A percentile compares a stretch with the other conserved stretches of the same genome.
Conservation (phyloP, 2,329 filamentous ascomycete species). For the Penicillium sp. region DNA sequence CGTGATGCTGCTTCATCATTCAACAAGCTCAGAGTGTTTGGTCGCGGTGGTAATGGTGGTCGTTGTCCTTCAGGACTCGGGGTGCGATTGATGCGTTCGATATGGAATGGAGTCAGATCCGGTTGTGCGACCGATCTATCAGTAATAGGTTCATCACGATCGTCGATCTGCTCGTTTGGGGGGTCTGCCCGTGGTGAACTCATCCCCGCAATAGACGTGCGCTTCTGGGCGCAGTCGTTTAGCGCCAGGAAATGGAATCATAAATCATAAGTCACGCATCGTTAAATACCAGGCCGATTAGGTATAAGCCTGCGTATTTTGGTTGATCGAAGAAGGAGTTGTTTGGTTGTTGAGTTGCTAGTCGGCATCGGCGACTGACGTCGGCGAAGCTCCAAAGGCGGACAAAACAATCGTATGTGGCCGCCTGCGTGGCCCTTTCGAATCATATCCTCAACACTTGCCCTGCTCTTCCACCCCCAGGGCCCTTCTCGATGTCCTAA, state of each 20-base stretch:
- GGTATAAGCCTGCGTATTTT: too few relatives aligned
- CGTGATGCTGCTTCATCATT: conserved; percentile 39
- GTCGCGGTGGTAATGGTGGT: conserved; percentile 53
- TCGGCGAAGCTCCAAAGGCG: conserved; percentile 28
- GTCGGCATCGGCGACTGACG: conserved; percentile 17
- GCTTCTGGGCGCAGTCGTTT: conserved; percentile 26
- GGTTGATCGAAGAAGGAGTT: too few relatives aligned
- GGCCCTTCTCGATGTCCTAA: conserved; percentile 32
- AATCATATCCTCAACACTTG: conserved; percentile 20
- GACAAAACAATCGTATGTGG: conserved; percentile 29
- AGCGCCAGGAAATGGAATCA: conserved; percentile 17
- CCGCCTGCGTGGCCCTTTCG: conserved; percentile 29
- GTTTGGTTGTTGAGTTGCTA: neutral
- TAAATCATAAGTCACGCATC: conserved; percentile 13
- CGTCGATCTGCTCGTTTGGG: conserved; percentile 18
- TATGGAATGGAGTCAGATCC: conserved; percentile 22
- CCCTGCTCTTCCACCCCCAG: conserved; percentile 11
- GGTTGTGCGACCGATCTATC: conserved; percentile 10
- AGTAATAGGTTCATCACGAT: conserved; percentile 15
- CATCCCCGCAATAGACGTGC: conserved; percentile 30
- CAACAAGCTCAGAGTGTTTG: conserved; percentile 42
- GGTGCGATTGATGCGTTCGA: conserved; percentile 21
- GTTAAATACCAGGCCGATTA: neutral
- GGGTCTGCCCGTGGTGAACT: conserved; percentile 17
- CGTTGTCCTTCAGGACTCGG: conserved; percentile 39